phyloP scores from a whole-genome alignment of 352 stramenopile genomes.

The Globisporangium cystogenes region DNA sequence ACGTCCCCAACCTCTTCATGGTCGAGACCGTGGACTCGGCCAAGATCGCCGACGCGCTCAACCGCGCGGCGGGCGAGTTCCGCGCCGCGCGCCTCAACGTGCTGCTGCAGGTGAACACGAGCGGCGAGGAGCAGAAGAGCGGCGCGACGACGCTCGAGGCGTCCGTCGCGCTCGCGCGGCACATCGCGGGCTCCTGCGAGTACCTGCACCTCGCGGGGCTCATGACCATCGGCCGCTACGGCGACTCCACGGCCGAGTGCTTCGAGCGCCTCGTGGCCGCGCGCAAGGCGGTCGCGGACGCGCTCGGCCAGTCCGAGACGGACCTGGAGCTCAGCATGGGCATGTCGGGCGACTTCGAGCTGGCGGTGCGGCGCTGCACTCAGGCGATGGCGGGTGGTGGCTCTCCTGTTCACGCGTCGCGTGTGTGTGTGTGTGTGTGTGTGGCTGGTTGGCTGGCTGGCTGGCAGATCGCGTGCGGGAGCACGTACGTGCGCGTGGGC shows the following conservation, averaged over 20 bases:
- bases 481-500: constrained; percentile 95
- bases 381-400: too few relatives aligned
- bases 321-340: constrained; percentile 97
- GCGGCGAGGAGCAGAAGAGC: constrained; percentile 96
- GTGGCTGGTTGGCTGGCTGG: too few relatives aligned
- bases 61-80: constrained; percentile 79
- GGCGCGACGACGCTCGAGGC: constrained; percentile 86
- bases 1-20: constrained; percentile 91
- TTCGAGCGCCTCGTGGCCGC: constrained; percentile 88
- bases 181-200: constrained; percentile 89
- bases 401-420: too few relatives aligned
- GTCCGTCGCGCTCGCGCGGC: constrained; percentile 64
- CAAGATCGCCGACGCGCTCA: constrained; percentile 96
- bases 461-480: constrained; percentile 89
- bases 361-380: constrained; percentile 56
- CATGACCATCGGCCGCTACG: constrained; percentile 98
- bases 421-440: too few relatives aligned
- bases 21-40: constrained; percentile 96
- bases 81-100: constrained; percentile 83
- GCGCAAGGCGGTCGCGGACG: constrained; percentile 60
- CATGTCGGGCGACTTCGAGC: constrained; percentile 98
- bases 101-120: constrained; percentile 98
- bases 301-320: constrained; percentile 49
- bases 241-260: constrained; percentile 87
- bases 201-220: constrained; percentile 93